Evolutionary conservation across 2,329 filamentous ascomycete genomes (phyloP).

Genomic region (Botryosphaeria dothidea): DNA sequence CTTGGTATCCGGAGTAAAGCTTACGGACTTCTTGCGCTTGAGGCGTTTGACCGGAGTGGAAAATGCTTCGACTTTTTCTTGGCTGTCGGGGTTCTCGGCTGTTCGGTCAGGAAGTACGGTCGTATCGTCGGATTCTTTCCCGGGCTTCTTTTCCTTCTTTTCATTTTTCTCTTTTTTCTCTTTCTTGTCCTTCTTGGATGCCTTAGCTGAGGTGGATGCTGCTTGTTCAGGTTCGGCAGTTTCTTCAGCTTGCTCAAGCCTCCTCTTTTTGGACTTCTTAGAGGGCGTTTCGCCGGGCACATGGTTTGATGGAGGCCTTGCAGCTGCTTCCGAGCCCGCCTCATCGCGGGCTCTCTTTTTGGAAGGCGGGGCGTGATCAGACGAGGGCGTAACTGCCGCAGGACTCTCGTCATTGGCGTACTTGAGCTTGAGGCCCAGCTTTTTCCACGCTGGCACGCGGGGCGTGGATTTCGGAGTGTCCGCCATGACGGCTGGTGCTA

Average conservation of each 20-base stretch:
- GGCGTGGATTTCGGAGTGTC: background rate
- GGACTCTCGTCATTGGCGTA: conserved; percentile 32
- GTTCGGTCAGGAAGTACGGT: background rate
- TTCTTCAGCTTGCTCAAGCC: background rate
- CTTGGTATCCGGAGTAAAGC: conserved; percentile 66
- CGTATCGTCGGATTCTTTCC: background rate
- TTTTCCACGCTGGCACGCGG: conserved; percentile 60
- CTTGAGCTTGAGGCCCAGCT: conserved; percentile 61
- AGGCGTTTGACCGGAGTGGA: conserved; percentile 9
- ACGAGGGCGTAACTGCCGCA: background rate
- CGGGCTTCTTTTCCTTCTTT: conserved; percentile 21
- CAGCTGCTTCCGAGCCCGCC: background rate
- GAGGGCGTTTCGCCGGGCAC: background rate
- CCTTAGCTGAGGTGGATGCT: background rate
- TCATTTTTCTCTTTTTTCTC: conserved; percentile 27
- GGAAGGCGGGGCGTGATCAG: background rate
- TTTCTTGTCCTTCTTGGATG: conserved; percentile 20
- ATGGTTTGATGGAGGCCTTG: background rate
- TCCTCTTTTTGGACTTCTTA: conserved; percentile 18
- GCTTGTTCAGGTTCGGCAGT: background rate
- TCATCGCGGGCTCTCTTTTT: conserved; percentile 11
- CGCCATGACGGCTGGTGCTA: background rate
- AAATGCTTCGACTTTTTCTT: background rate
- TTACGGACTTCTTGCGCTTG: conserved; percentile 57
- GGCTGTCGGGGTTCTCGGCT: background rate